Conservation (phyloP, 306 rosid genomes). For the Glycine soja region DNA sequence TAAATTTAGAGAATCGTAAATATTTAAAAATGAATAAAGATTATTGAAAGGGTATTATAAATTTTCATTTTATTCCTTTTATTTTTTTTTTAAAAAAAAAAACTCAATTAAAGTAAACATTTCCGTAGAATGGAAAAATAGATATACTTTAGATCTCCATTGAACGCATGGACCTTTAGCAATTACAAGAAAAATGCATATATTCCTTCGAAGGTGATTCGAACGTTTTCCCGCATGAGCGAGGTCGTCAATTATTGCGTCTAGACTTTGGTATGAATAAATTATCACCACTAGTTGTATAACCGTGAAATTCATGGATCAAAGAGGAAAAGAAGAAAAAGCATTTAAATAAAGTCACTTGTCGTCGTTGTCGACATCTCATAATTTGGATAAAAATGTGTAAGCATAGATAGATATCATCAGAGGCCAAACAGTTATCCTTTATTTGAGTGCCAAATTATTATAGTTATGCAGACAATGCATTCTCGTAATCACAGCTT, state of each 20-base stretch:
- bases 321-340: background rate
- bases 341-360: conserved; percentile 19
- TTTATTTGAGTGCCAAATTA: conserved; percentile 12
- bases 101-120: too few relatives aligned
- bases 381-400: background rate
- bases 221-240: conserved; percentile 1
- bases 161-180: background rate
- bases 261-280: background rate
- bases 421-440: background rate
- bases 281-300: background rate
- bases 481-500: background rate
- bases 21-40: background rate
- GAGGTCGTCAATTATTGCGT: conserved; percentile 3
- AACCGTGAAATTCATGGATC: too few relatives aligned
- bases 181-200: background rate
- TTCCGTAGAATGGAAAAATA: too few relatives aligned
- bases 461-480: background rate
- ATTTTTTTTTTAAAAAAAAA: too few relatives aligned
- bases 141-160: too few relatives aligned
- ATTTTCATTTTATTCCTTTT: background rate
- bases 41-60: background rate
- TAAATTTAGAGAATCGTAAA: background rate
- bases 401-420: background rate
- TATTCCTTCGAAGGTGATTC: background rate
- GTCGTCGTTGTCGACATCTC: background rate